Base-by-base conservation (phyloP, 805 yeast species). In the Myxozyma neotropica region DNA sequence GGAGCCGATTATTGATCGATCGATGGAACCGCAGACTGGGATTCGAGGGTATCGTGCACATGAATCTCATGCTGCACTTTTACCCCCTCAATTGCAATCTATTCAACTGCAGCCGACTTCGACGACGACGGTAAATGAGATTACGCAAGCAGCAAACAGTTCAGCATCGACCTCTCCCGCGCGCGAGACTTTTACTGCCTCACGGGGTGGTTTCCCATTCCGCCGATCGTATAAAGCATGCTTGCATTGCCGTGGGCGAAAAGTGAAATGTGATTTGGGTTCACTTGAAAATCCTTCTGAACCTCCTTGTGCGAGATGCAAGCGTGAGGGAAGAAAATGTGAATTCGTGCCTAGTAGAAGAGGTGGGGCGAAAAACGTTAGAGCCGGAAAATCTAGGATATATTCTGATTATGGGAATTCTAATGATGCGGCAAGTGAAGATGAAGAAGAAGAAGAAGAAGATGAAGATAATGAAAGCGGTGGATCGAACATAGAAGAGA, bases 231-330 rank as follows among this genome's bases (percentile, higher is more conserved):
- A 88, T 71, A 80, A 83, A 63, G 97, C 97, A 0, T 92, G 98
- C 69, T 73, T 88, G 50, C 88, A 85, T 73, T 92, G 98, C 71
- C 81, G 97, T 17, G 82, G 84, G 5, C 80, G 96, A 43, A 93
- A 92, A 69, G 89, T 89, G 44, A 85, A 84, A 68, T 92, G 98
- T 75, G 96, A 90, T 70, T 74, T 92, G 65, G 96, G 96, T 1
- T 83, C 85, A 8, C 82, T 84, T 6, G 86, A 84, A 51, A 80
- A 80, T 61, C 96, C 96, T 0, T 78, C 79, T 46, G 84, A 83
- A 3, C 94, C 95, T 2, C 94, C 95, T 2, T 92, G 98, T 77
- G 85, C 83, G 1, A 75, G 97, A 51, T 92, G 98, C 69, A 79
- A 81, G 61, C 78, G 97, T 45, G 97, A 92, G 70, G 78, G 95